Evolutionary conservation across 1,284 basidiomycete species (phyloP).

Genomic region (Cryptococcus deneoformans): DNA sequence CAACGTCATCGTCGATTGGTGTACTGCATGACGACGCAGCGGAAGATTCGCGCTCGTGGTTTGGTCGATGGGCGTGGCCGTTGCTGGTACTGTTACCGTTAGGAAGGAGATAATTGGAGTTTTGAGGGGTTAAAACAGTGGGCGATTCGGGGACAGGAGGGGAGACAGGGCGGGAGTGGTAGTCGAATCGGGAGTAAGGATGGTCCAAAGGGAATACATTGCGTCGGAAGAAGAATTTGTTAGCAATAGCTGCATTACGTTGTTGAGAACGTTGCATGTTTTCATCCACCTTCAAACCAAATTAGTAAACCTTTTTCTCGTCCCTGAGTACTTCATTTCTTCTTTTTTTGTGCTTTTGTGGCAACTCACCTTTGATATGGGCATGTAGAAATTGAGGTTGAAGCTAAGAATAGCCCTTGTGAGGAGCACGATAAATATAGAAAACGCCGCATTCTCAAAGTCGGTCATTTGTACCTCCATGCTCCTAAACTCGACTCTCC

Average conservation of each 20-base stretch:
- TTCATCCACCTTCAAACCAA: slow-evolving; percentile 73
- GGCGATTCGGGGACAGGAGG: slow-evolving; percentile 19
- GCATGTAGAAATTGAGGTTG: slow-evolving; percentile 93
- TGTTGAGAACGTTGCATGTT: slow-evolving; percentile 92
- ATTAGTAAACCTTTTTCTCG: slow-evolving; percentile 1
- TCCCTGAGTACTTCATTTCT: not conserved
- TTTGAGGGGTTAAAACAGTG: slow-evolving; percentile 5
- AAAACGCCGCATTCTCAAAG: slow-evolving; percentile 97
- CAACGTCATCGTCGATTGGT: slow-evolving; percentile 54
- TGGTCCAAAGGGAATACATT: slow-evolving; percentile 65
- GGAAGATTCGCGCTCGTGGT: slow-evolving; percentile 9
- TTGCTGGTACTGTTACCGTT: slow-evolving; percentile 8
- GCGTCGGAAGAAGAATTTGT: slow-evolving; percentile 89
- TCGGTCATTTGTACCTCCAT: slow-evolving; percentile 99
- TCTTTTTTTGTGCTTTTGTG: not conserved
- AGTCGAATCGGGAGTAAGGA: slow-evolving; percentile 34
- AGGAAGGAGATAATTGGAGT: not conserved
- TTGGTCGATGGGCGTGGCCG: not conserved
- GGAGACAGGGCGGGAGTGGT: slow-evolving; percentile 37
- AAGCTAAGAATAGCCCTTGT: slow-evolving; percentile 90
- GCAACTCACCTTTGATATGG: slow-evolving; percentile 79
- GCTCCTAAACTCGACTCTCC: slow-evolving; percentile 97
- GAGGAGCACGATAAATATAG: slow-evolving; percentile 89
- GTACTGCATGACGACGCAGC: slow-evolving; percentile 37
- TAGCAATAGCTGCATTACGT: slow-evolving; percentile 68